Evolutionary conservation across 345 rosid species (phyloP).

Genomic region (Anacardium occidentale): DNA sequence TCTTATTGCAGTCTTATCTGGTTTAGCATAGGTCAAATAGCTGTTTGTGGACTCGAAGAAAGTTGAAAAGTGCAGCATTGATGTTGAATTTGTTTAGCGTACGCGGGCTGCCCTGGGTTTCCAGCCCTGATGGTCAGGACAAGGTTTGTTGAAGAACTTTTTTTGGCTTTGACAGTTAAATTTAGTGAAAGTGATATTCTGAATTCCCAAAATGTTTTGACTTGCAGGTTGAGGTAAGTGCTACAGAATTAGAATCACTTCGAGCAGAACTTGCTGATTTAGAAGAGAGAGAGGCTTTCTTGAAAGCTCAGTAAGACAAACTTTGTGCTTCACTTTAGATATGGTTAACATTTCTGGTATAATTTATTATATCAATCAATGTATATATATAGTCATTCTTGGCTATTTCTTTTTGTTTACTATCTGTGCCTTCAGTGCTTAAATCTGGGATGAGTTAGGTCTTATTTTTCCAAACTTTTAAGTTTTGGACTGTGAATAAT

Average conservation of each 20-base stretch:
- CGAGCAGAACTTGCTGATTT: constrained; percentile 69
- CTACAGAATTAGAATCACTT: constrained; percentile 75
- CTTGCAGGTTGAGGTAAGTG: constrained; percentile 68
- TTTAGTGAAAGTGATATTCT: constrained; percentile 12
- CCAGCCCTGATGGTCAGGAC: constrained; percentile 55
- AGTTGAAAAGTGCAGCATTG: constrained; percentile 50
- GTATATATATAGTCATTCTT: not conserved
- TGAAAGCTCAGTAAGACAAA: constrained; percentile 79
- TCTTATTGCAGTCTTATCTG: constrained; percentile 31
- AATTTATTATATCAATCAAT: not conserved
- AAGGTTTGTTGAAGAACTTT: constrained; percentile 49
- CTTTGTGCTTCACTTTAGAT: constrained; percentile 16
- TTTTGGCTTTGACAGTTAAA: constrained; percentile 11
- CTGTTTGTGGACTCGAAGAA: constrained; percentile 44
- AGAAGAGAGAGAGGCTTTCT: constrained; percentile 88
- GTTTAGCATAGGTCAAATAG: constrained; percentile 57
- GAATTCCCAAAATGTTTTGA: constrained; percentile 7
- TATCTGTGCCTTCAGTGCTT: not conserved
- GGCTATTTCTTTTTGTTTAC: not conserved
- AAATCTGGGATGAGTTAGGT: not conserved
- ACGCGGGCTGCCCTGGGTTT: constrained; percentile 73
- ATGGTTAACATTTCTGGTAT: not conserved
- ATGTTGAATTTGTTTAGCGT: constrained; percentile 80
- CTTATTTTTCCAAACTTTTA: not conserved
- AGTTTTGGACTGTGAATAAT: not conserved